Percentiles rank a stretch among this genome's conserved stretches.
Evolutionary conservation across 1,284 basidiomycete genomes (phyloP).

Genomic region (Gymnopus androsaceus): DNA sequence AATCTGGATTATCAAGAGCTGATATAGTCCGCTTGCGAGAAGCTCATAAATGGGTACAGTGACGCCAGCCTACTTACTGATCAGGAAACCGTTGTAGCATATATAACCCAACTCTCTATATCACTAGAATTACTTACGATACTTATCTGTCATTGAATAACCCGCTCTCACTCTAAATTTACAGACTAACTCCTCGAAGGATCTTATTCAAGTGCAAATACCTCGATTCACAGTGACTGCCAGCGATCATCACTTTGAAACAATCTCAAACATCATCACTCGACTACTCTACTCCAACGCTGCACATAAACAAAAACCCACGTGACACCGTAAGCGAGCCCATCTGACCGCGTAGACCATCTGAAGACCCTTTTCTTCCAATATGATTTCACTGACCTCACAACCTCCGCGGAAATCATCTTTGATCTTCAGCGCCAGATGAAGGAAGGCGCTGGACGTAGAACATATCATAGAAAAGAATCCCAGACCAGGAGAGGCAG

Average conservation of each 20-base stretch:
- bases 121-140: no score
- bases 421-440: conserved; percentile 78
- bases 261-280: conserved; percentile 89
- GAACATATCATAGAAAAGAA: no score
- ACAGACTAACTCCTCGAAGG: conserved; percentile 47
- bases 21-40: conserved; percentile 17
- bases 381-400: conserved; percentile 87
- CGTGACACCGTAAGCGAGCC: no score
- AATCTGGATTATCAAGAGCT: conserved; percentile 53
- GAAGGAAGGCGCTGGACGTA: conserved; percentile 65
- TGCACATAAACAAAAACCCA: conserved; percentile 77
- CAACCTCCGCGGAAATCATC: conserved; percentile 69
- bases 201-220: conserved; percentile 79
- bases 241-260: no score
- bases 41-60: conserved; percentile 5
- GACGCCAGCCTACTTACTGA: no score
- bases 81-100: no score
- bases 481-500: no score
- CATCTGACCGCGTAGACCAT: conserved; percentile 71
- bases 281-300: conserved; percentile 90
- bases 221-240: conserved; percentile 88
- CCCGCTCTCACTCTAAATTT: background rate
- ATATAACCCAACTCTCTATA: no score
- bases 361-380: conserved; percentile 86
- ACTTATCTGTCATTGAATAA: no score